These are phyloP conservation scores for Amborella trichopoda DNA, from an alignment of 164 flowering plant species.

Conservation along the genomic window DNA sequence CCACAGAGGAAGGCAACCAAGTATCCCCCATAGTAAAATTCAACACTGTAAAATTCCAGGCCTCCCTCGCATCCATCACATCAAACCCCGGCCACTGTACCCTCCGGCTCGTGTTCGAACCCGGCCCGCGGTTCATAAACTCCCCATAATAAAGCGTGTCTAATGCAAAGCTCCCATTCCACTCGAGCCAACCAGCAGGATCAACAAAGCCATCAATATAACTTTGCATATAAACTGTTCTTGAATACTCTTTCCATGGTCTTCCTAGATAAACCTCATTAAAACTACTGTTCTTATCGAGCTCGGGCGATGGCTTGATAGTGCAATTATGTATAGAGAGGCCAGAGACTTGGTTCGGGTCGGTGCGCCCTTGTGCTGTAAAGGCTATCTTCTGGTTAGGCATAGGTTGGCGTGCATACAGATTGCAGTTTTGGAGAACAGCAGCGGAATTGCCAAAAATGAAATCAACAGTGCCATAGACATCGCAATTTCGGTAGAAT, in stretches of 20 bases:
- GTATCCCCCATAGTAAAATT: constrained; percentile 33
- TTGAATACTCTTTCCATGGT: constrained; percentile 41
- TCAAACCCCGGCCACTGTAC: constrained; percentile 40
- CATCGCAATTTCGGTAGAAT: too few species aligned
- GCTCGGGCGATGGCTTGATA: constrained; percentile 17
- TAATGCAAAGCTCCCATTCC: constrained; percentile 30
- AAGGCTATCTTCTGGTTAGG: constrained; percentile 12
- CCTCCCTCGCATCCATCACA: constrained; percentile 26
- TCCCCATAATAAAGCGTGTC: constrained; percentile 38
- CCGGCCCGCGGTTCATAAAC: constrained; percentile 34
- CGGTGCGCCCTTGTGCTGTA: constrained; percentile 22
- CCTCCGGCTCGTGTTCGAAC: constrained; percentile 28
- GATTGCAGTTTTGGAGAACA: constrained; percentile 32
- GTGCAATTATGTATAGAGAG: constrained; percentile 22
- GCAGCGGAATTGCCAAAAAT: constrained; percentile 39
- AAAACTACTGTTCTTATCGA: constrained; percentile 15
- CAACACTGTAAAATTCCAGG: constrained; percentile 30
- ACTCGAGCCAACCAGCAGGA: constrained; percentile 33
- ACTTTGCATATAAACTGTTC: constrained; percentile 39
- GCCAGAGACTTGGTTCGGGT: constrained; percentile 21
- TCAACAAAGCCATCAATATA: constrained; percentile 22
- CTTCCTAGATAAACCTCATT: constrained; percentile 21
- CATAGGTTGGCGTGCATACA: constrained; percentile 23
- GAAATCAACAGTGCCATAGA: constrained; percentile 47
- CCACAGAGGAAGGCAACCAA: constrained; percentile 31